Percentiles rank a stretch among this genome's conserved stretches.
Evolutionary conservation across 768 basidiomycete species (phyloP).

Genomic region (Trametes sanguinea): DNA sequence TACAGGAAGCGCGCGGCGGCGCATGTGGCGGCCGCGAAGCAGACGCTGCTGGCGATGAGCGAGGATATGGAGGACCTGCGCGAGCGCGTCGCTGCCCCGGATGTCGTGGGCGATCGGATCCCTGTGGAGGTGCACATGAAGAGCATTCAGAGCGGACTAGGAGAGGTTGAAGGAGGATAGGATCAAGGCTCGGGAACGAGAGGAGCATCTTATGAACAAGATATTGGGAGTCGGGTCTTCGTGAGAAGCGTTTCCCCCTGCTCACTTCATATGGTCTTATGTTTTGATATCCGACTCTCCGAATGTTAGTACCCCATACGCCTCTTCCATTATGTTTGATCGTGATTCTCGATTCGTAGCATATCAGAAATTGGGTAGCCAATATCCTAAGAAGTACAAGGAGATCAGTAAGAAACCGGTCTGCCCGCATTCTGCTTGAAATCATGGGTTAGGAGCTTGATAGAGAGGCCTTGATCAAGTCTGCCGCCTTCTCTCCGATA

Average conservation of each 20-base stretch:
- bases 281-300: not conserved
- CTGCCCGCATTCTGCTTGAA: too few relatives aligned
- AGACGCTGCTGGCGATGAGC: constrained; percentile 61
- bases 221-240: constrained; percentile 23
- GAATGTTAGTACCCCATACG: too few relatives aligned
- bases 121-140: constrained; percentile 76
- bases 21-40: constrained; percentile 68
- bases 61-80: constrained; percentile 78
- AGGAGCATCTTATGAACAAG: constrained; percentile 37
- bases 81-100: constrained; percentile 70
- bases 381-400: too few relatives aligned
- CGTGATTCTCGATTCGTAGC: too few relatives aligned
- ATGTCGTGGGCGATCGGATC: constrained; percentile 56
- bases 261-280: not conserved
- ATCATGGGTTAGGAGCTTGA: not conserved
- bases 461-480: constrained; percentile 26
- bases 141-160: constrained; percentile 65
- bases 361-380: too few relatives aligned
- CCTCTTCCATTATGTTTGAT: too few relatives aligned
- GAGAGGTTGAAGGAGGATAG: constrained; percentile 63
- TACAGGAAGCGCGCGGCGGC: constrained; percentile 64
- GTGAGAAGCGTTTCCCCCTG: not conserved
- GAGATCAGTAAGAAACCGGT: too few relatives aligned
- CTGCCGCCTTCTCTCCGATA: constrained; percentile 34
- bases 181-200: constrained; percentile 48